Percentiles rank a stretch among this genome's conserved stretches.
Conservation (phyloP, 352 stramenopile genomes). For the Phytopythium boreale region DNA sequence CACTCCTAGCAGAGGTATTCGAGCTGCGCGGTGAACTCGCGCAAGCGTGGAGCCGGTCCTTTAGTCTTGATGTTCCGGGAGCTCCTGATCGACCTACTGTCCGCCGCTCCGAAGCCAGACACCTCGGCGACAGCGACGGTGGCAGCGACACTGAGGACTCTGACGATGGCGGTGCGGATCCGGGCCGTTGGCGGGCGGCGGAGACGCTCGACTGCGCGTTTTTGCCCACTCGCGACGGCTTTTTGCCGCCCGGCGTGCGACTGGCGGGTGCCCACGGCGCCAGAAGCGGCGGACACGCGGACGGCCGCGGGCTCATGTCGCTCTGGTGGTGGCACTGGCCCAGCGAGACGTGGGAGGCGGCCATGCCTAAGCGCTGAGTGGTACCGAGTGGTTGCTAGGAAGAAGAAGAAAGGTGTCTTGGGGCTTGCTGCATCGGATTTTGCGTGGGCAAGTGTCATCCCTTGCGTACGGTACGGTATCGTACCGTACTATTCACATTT, state of each 20-base stretch:
- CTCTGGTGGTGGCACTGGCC: conserved; percentile 2
- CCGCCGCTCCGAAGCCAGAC: neutral
- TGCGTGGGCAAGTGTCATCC: too few relatives aligned
- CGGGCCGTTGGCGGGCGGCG: too few relatives aligned
- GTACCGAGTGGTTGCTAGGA: neutral
- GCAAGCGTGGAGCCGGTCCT: neutral
- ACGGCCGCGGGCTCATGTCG: conserved; percentile 1
- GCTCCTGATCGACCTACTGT: neutral
- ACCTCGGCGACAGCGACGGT: neutral
- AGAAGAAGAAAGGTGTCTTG: too few relatives aligned
- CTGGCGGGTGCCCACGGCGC: neutral
- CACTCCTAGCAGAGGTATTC: neutral
- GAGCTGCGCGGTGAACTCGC: neutral
- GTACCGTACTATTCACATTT: neutral
- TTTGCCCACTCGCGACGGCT: neutral
- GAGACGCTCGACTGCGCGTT: neutral
- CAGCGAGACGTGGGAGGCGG: neutral
- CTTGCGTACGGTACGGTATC: neutral
- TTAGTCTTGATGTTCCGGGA: neutral
- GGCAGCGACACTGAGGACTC: neutral
- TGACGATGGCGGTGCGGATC: neutral
- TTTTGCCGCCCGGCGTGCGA: neutral
- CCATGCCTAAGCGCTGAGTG: neutral
- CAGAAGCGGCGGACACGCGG: neutral
- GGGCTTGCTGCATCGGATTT: too few relatives aligned